Conservation (phyloP, 352 stramenopile genomes). For the Blastocystis sp. region DNA sequence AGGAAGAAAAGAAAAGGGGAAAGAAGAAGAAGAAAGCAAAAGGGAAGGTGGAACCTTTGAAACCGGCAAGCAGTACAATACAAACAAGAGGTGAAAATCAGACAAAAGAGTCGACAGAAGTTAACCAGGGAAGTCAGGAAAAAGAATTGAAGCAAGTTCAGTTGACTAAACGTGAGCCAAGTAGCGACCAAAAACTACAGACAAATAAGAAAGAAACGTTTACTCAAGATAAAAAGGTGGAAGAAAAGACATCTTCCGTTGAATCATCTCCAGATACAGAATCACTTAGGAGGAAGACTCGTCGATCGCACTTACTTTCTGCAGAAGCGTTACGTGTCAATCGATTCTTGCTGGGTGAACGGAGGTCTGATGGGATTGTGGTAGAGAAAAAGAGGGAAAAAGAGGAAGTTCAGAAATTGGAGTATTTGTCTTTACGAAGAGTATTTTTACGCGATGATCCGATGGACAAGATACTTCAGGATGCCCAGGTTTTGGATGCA, state of each 20-base stretch:
- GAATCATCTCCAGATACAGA: not conserved
- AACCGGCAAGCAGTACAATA: not conserved
- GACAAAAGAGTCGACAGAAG: not conserved
- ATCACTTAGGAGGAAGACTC: not conserved
- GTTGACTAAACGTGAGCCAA: too few relatives aligned
- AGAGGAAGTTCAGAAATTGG: not conserved
- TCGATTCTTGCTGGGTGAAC: slow-evolving; percentile 22
- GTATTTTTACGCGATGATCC: not conserved
- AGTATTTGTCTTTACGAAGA: not conserved
- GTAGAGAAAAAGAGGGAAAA: not conserved
- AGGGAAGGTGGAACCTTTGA: not conserved
- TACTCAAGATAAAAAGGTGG: not conserved
- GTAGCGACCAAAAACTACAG: not conserved
- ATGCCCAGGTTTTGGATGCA: not conserved
- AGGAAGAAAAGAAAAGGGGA: not conserved
- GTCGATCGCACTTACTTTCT: not conserved
- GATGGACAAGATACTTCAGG: not conserved
- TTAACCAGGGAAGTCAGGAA: not conserved
- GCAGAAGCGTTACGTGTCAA: not conserved
- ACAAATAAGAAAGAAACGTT: not conserved
- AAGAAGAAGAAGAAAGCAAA: slow-evolving; percentile 30
- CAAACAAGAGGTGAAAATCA: not conserved
- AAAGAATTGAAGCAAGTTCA: not conserved
- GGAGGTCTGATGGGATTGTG: not conserved
- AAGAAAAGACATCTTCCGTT: not conserved